Evolutionary conservation across 345 rosid genomes (phyloP), one percentile per base, ranked within the genome.

Genomic region (Carallia pectinifolia): DNA sequence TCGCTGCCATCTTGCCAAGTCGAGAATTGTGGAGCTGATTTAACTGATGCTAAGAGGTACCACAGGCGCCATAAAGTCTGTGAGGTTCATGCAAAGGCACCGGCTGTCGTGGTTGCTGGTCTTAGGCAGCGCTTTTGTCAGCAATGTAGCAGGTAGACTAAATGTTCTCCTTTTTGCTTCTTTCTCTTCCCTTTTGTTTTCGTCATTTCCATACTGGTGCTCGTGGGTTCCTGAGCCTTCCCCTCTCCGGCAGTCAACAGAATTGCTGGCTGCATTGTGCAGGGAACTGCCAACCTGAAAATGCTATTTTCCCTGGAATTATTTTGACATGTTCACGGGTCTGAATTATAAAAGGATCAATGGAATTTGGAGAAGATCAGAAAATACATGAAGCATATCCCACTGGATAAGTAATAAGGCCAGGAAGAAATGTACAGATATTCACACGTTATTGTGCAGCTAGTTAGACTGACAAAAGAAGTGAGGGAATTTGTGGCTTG

Each of bases 71-170:
- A 90, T 76, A 91, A 72, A 85, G 98, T 93, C 55, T 93, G 98
- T 62, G 97, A 89, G 80, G 58, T 81, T 81, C 97, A 93, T 76
- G 81, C 97, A 48, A 93, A 90, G 84, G 87, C 92, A 23, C 73
- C 88, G 1, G 66, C 80, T 61, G 94, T 86, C 65, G 60, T 75
- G 64, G 89, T 93, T 71, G 81, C 85, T 34, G 96, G 92, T 2
- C 81, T 81, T 69, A 81, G 85, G 80, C 96, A 93, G 78, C 82
- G 97, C 66, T 90, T 90, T 75, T 90, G 98, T 71, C 97, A 91
- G 75, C 98, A 91, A 83, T 93, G 97, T 85, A 93, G 98, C 94
- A 91, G 97, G 98, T 91, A 70, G 98, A 33, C 34, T 33, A 33
- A 33, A 1, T 33, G 34, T 48, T 63, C 18, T 29, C 30, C 13